Evolutionary conservation across 2,329 filamentous ascomycete genomes (phyloP).

Genomic region (Talaromyces sp.): DNA sequence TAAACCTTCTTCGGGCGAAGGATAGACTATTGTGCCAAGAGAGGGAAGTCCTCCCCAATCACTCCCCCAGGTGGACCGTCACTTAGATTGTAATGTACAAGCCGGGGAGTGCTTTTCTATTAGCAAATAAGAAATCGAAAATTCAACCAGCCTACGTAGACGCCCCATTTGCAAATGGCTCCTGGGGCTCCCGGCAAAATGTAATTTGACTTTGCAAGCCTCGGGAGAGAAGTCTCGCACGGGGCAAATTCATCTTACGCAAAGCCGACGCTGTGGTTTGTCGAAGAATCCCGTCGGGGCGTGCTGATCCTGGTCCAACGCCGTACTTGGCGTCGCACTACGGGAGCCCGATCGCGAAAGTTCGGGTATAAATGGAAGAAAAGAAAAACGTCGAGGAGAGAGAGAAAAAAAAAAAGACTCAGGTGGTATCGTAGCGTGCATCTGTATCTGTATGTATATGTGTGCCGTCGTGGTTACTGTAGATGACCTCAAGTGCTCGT

Average conservation of each 20-base stretch:
- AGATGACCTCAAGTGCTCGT: neutral
- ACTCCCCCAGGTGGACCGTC: neutral
- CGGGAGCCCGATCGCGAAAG: neutral
- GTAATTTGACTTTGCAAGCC: neutral
- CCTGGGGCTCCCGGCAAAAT: neutral
- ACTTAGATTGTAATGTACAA: too few species aligned
- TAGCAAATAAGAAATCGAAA: neutral
- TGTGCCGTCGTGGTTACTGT: too few species aligned
- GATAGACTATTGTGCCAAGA: neutral
- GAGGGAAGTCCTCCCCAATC: neutral
- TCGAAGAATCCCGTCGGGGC: neutral
- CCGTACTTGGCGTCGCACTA: neutral
- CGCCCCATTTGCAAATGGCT: neutral
- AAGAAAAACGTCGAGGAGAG: too few species aligned
- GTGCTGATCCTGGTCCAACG: conserved; percentile 1
- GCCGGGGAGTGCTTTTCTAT: neutral
- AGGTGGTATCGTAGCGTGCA: neutral
- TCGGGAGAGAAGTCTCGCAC: neutral
- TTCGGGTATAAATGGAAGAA: neutral
- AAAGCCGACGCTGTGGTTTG: conserved; percentile 2
- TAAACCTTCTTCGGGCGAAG: neutral
- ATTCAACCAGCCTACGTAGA: neutral
- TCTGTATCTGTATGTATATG: too few species aligned
- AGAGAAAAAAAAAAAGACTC: neutral
- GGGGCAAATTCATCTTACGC: neutral